These are phyloP conservation scores for Emergomyces orientalis DNA, from an alignment of 2,329 filamentous ascomycete species.

Conservation along the genomic window DNA sequence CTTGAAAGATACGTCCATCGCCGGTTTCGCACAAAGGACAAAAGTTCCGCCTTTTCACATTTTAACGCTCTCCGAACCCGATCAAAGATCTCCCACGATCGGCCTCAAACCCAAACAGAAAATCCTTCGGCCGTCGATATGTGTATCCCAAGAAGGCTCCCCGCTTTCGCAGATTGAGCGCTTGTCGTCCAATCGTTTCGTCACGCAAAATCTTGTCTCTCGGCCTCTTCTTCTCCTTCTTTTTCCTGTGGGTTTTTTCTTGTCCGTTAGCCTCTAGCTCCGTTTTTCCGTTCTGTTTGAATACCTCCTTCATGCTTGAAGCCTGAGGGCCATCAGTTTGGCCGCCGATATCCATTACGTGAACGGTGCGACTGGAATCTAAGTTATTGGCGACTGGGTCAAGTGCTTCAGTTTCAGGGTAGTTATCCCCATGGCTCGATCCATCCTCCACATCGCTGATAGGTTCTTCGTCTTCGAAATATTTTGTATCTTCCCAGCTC, in stretches of 20 bases:
- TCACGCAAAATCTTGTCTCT: constrained; percentile 81
- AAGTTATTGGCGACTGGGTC: not conserved
- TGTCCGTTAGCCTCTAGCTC: constrained; percentile 31
- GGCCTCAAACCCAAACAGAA: constrained; percentile 26
- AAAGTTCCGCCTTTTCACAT: not conserved
- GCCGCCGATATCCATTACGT: constrained; percentile 1
- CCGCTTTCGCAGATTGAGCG: constrained; percentile 71
- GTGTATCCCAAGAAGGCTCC: constrained; percentile 85
- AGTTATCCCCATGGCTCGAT: constrained; percentile 17
- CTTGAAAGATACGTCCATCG: not conserved
- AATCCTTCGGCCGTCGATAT: constrained; percentile 49
- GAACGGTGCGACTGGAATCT: constrained; percentile 1
- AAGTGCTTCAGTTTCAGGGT: not conserved
- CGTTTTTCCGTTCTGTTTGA: constrained; percentile 8
- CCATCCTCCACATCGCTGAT: constrained; percentile 53
- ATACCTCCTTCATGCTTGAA: not conserved
- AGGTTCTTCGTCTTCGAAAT: constrained; percentile 69
- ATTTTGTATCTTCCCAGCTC: constrained; percentile 65
- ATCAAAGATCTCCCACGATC: constrained; percentile 26
- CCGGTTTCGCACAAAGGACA: not conserved
- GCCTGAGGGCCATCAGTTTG: constrained; percentile 2
- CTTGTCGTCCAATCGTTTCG: constrained; percentile 52
- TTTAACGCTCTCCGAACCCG: not conserved
- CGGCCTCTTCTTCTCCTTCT: constrained; percentile 65
- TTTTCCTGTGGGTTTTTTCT: constrained; percentile 38